Conservation (phyloP, 2,329 filamentous ascomycete species). For the Epicoccum sorghinum region DNA sequence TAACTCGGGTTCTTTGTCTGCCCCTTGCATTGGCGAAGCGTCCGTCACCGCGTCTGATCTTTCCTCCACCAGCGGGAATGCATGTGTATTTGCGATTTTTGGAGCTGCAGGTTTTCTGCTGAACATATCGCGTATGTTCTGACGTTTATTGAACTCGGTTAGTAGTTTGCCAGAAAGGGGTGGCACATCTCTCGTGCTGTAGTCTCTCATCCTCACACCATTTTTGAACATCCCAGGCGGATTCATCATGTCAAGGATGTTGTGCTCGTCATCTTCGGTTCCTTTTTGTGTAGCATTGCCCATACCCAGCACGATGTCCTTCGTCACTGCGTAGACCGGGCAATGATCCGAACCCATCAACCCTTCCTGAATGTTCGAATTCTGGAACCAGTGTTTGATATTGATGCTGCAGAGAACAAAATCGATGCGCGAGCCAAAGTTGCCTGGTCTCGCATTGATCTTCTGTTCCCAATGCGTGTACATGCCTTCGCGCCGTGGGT, state of each 20-base stretch:
- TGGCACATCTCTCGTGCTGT: conserved; percentile 69
- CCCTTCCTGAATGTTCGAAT: conserved; percentile 89
- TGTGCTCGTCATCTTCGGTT: conserved; percentile 50
- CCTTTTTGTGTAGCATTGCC: conserved; percentile 4
- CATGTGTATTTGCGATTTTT: conserved; percentile 11
- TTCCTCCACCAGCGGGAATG: conserved; percentile 1
- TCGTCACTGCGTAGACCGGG: conserved; percentile 80
- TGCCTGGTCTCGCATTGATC: conserved; percentile 92
- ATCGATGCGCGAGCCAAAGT: conserved; percentile 91
- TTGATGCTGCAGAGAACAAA: conserved; percentile 84
- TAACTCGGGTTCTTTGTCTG: conserved; percentile 11
- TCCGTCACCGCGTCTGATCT: conserved; percentile 2
- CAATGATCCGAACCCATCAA: conserved; percentile 96
- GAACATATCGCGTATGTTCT: conserved; percentile 95
- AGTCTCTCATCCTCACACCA: conserved; percentile 70
- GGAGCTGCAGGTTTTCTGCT: conserved; percentile 44
- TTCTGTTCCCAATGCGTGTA: conserved; percentile 97
- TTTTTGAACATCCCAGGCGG: conserved; percentile 71
- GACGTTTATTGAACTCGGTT: conserved; percentile 83
- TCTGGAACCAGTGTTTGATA: conserved; percentile 79
- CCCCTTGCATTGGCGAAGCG: conserved; percentile 7
- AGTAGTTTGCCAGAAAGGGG: conserved; percentile 82
- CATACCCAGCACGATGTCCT: conserved; percentile 62
- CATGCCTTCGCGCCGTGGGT: conserved; percentile 83
- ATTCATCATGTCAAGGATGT: conserved; percentile 78